Base-by-base conservation (phyloP, 1,284 basidiomycete genomes). In the Ceratobasidium sp. region DNA sequence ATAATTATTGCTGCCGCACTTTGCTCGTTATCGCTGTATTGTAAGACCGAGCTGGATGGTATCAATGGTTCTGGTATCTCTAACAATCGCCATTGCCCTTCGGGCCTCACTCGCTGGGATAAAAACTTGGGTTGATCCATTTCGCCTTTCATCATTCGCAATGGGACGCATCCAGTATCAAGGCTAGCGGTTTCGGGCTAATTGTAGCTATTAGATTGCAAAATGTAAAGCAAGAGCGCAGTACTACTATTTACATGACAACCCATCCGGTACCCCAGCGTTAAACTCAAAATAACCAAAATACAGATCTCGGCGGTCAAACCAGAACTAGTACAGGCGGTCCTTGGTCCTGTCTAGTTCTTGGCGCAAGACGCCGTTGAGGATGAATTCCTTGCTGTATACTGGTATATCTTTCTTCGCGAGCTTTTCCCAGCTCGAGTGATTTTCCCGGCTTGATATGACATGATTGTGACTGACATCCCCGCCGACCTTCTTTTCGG, bases 361-460 rank as follows among this genome's bases (percentile, higher is more conserved):
- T 82, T 94, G 93, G 78, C 85, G 88, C 81, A 94, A 83, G 1
- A 90, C 89, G 0, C 88, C 89, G 33, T 86, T 89, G 74, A 94
- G 83, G 8, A 95, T 83, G 23, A 94, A 84, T 82, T 94, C 93
- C 20, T 88, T 86, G 0, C 86, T 88, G 83, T 93, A 94, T n/a
- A 95, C 86, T 8, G 87, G 86, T 80, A 88, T 86, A 0, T 87
- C 87, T 4, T 88, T 84, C 33, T 88, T 82, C 0, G 84, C 85
- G 46, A 94, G 85, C 1, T 89, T 87, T 44, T 88, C 83, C 91
- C 93, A 94, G 16, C 90, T 87, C 1, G 86, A 84, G 30, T 84
- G 84, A 80, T 94, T 93, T 30, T 88, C 90, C 30, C 84, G 82
- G 77, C 89, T 90, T 0, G 92, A 93, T 44, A 95, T 86, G 30